These are phyloP conservation scores for Pichia sp. DNA, from an alignment of 1,139 yeast genomes.

Conservation along the genomic window DNA sequence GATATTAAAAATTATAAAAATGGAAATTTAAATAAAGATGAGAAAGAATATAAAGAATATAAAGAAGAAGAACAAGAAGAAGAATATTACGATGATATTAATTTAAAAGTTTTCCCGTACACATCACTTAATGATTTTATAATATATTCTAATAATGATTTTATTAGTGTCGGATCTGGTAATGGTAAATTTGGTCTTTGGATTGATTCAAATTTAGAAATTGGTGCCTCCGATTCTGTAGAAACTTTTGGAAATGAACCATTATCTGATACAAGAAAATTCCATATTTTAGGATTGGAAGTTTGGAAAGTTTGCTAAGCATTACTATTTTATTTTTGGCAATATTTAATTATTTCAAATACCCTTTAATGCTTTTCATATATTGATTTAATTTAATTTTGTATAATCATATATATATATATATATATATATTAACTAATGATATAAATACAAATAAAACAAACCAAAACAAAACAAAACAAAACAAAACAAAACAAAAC, in stretches of 20 bases:
- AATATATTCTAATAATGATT: conserved; percentile 72
- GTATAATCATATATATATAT: not conserved
- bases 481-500: not conserved
- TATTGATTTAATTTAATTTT: not conserved
- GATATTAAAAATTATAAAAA: not conserved
- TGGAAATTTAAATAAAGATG: not conserved
- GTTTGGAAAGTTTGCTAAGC: conserved; percentile 54
- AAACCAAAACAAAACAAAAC: not conserved
- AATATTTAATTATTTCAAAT: conserved; percentile 26
- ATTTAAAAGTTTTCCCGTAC: conserved; percentile 75
- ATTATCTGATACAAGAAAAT: conserved; percentile 55
- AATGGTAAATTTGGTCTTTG: conserved; percentile 90
- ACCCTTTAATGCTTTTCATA: not conserved
- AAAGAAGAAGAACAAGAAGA: conserved; percentile 1
- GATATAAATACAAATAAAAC: not conserved
- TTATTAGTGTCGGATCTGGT: conserved; percentile 86
- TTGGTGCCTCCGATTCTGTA: conserved; percentile 74
- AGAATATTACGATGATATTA: conserved; percentile 7
- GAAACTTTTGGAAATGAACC: conserved; percentile 90
- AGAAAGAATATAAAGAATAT: conserved; percentile 2
- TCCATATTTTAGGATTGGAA: conserved; percentile 72
- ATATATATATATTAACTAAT: too few relatives aligned
- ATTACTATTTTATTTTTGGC: too few relatives aligned
- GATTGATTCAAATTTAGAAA: conserved; percentile 67
- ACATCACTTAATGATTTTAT: conserved; percentile 86